These are phyloP conservation scores for Globisporangium megalacanthum DNA, from an alignment of 352 stramenopile species.

Conservation along the genomic window DNA sequence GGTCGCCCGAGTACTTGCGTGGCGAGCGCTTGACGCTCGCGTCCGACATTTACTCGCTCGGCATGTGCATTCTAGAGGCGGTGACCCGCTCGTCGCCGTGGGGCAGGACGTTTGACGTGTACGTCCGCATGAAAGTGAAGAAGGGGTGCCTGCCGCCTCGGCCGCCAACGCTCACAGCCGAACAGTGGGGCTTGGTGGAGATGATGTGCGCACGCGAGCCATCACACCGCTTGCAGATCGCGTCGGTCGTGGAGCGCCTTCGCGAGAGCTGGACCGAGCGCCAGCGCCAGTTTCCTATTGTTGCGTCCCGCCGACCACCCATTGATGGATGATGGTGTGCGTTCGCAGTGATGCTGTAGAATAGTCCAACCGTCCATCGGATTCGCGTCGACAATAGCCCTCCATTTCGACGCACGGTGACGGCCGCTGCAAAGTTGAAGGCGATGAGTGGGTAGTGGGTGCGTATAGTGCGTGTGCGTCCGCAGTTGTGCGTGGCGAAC, in stretches of 20 bases:
- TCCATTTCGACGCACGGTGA: too few species aligned
- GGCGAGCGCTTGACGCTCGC: neutral
- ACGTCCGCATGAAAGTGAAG: neutral
- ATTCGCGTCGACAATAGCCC: too few species aligned
- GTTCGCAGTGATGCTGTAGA: neutral
- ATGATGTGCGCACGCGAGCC: conserved; percentile 3
- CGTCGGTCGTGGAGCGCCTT: conserved; percentile 6
- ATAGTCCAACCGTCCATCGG: neutral
- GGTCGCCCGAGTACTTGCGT: neutral
- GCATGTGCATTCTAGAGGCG: conserved; percentile 13
- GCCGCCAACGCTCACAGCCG: neutral
- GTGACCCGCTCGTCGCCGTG: neutral
- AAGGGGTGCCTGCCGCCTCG: neutral
- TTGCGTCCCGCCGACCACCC: neutral
- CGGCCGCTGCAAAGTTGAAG: too few species aligned
- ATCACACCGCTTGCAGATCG: neutral
- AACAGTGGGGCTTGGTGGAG: conserved; percentile 1
- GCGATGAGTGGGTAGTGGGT: too few species aligned
- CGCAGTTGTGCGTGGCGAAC: too few species aligned
- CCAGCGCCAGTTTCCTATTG: neutral
- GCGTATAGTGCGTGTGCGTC: too few species aligned
- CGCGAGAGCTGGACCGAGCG: conserved; percentile 1
- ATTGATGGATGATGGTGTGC: neutral
- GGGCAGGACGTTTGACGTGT: neutral
- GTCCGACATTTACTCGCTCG: conserved; percentile 10